Conservation (phyloP, 1,139 yeast species). For the Diutina rugosa region DNA sequence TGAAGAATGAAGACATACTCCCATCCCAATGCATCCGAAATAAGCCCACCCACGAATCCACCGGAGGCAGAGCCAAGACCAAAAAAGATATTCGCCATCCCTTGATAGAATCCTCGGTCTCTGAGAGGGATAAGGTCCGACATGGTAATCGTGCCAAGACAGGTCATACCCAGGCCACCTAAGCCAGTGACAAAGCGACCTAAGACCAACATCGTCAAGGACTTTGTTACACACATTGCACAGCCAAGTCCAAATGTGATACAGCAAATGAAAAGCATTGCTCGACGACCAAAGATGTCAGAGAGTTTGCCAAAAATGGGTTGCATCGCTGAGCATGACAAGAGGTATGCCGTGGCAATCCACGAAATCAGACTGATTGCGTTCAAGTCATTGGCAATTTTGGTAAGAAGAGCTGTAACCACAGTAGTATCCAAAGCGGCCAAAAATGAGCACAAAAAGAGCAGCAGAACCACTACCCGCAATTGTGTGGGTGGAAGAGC, state of each 20-base stretch:
- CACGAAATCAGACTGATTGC: constrained; percentile 29
- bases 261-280: constrained; percentile 18
- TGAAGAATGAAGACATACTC: constrained; percentile 42
- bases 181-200: constrained; percentile 46
- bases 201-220: constrained; percentile 35
- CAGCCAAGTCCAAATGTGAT: constrained; percentile 27
- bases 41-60: constrained; percentile 53
- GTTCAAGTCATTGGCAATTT: constrained; percentile 30
- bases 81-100: constrained; percentile 47
- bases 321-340: constrained; percentile 15
- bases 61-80: constrained; percentile 66
- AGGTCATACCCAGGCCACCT: constrained; percentile 45
- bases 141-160: constrained; percentile 37
- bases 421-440: constrained; percentile 34
- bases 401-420: constrained; percentile 29
- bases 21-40: constrained; percentile 74
- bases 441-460: constrained; percentile 26
- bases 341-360: constrained; percentile 31
- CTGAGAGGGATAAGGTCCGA: constrained; percentile 40
- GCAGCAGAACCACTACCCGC: constrained; percentile 18
- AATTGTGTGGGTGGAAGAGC: constrained; percentile 22
- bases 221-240: constrained; percentile 24
- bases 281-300: constrained; percentile 30
- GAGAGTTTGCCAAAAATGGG: constrained; percentile 37
- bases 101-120: constrained; percentile 41